Evolutionary conservation across 2,329 filamentous ascomycete species (phyloP).

Genomic region (Hypoxylon sp.): DNA sequence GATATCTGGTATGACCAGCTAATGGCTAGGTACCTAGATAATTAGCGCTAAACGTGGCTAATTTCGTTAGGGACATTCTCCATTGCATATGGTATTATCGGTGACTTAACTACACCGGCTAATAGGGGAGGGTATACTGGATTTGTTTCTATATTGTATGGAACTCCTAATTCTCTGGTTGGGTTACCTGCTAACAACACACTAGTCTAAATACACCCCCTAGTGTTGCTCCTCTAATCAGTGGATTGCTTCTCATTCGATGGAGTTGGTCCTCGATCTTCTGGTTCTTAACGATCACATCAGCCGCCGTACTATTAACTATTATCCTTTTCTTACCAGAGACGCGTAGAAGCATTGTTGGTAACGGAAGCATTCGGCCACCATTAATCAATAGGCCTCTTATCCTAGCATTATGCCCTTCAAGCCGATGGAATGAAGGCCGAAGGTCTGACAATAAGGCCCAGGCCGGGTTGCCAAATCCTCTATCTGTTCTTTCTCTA

Average conservation of each 20-base stretch:
- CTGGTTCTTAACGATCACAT: conserved; percentile 27
- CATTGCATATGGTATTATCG: conserved; percentile 10
- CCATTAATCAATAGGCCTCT: conserved; percentile 1
- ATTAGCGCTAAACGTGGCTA: not conserved
- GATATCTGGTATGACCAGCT: conserved; percentile 4
- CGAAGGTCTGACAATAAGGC: not conserved
- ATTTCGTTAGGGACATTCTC: conserved; percentile 3
- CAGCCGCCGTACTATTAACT: not conserved
- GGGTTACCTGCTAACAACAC: not conserved
- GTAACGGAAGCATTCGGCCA: conserved; percentile 3
- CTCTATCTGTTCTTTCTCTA: conserved; percentile 3
- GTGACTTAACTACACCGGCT: conserved; percentile 4
- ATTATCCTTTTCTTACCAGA: conserved; percentile 8
- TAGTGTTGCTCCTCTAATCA: conserved; percentile 8
- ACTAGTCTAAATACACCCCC: conserved; percentile 5
- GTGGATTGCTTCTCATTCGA: conserved; percentile 12
- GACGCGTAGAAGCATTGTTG: conserved; percentile 13
- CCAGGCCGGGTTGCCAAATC: not conserved
- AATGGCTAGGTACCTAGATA: too few relatives aligned
- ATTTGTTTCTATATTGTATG: conserved; percentile 14
- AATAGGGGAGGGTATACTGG: conserved; percentile 13
- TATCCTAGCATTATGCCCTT: not conserved
- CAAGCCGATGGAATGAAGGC: not conserved
- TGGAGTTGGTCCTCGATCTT: conserved; percentile 14
- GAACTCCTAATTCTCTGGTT: too few relatives aligned